Evolutionary conservation across 805 yeast genomes (phyloP).

Genomic region (Lipomyces yamadae): DNA sequence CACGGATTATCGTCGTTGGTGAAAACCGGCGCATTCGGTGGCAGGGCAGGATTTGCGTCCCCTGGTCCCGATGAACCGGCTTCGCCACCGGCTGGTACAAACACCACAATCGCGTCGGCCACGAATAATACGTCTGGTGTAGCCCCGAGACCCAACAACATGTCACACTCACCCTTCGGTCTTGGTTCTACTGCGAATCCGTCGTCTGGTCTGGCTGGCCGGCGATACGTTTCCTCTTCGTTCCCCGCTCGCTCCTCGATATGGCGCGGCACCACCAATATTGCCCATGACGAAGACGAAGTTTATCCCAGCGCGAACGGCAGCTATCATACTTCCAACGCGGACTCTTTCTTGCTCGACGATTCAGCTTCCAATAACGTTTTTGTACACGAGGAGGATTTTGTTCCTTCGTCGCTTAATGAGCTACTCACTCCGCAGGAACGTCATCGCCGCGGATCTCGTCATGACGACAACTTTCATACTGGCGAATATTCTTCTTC

Average conservation of each 20-base stretch:
- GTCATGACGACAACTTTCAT: constrained; percentile 42
- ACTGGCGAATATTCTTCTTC: constrained; percentile 15
- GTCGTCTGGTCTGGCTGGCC: constrained; percentile 7
- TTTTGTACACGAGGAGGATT: constrained; percentile 67
- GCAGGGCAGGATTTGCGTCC: constrained; percentile 16
- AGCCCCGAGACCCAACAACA: not conserved
- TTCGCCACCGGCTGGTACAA: constrained; percentile 14
- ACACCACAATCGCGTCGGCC: constrained; percentile 20
- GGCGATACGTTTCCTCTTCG: constrained; percentile 34
- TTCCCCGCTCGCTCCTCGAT: constrained; percentile 34
- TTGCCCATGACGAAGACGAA: constrained; percentile 9
- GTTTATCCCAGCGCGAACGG: not conserved
- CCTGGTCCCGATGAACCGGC: constrained; percentile 13
- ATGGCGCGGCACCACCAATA: constrained; percentile 25
- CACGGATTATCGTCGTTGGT: constrained; percentile 5
- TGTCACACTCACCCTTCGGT: not conserved
- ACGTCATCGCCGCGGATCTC: constrained; percentile 67
- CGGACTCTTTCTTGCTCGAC: constrained; percentile 38
- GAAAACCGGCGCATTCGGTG: constrained; percentile 7
- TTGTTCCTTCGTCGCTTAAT: constrained; percentile 78
- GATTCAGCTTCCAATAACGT: constrained; percentile 50
- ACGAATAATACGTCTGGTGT: not conserved
- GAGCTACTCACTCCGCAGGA: constrained; percentile 85
- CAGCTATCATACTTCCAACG: not conserved
- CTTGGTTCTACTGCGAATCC: not conserved